Evolutionary conservation across 768 basidiomycete genomes (phyloP).

Genomic region (Melanogaster broomeanus): DNA sequence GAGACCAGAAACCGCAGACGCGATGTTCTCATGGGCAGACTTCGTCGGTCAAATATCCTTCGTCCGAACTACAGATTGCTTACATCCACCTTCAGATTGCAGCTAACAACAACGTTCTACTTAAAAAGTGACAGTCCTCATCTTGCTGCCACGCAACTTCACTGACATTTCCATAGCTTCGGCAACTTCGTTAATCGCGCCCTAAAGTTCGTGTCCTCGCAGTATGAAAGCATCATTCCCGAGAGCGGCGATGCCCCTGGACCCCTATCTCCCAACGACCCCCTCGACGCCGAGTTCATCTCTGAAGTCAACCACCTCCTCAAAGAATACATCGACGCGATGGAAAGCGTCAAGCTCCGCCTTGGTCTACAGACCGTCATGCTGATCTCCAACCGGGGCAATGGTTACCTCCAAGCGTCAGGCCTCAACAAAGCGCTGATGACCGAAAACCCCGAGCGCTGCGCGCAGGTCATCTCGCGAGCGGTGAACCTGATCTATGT

Average conservation of each 20-base stretch:
- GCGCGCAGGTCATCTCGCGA: constrained; percentile 87
- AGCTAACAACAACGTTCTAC: constrained; percentile 88
- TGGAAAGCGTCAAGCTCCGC: constrained; percentile 92
- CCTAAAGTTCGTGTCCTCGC: constrained; percentile 89
- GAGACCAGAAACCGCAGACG: constrained; percentile 92
- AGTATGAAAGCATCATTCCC: constrained; percentile 79
- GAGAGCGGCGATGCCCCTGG: constrained; percentile 73
- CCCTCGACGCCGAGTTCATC: constrained; percentile 74
- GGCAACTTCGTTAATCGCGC: constrained; percentile 97
- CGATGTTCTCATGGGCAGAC: constrained; percentile 96
- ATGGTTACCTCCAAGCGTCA: constrained; percentile 91
- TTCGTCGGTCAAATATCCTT: constrained; percentile 56
- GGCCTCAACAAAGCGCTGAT: constrained; percentile 90
- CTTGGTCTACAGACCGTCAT: constrained; percentile 87
- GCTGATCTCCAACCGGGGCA: constrained; percentile 85
- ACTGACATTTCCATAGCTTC: constrained; percentile 51
- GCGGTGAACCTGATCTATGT: constrained; percentile 93
- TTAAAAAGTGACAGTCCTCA: constrained; percentile 78
- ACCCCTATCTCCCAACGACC: constrained; percentile 66
- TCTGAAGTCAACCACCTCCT: constrained; percentile 76
- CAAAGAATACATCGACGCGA: constrained; percentile 77
- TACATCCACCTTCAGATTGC: constrained; percentile 55
- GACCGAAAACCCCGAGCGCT: constrained; percentile 76
- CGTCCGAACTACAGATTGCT: background rate
- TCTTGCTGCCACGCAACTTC: background rate